Evolutionary conservation across 108 stramenopile genomes (phyloP).

Genomic region (Cyclotella cryptica): DNA sequence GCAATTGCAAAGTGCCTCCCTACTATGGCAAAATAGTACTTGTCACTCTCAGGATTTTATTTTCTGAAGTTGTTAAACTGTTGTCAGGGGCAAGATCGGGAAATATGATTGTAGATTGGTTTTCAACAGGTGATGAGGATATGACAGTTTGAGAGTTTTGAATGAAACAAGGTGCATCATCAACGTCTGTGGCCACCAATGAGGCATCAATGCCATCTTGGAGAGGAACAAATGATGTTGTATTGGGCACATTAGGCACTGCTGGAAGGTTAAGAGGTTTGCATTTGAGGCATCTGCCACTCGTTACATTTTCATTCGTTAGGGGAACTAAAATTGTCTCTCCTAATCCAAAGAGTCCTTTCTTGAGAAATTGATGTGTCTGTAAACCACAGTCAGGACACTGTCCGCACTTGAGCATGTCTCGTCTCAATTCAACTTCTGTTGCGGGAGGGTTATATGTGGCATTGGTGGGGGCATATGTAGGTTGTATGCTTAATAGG

Average conservation of each 20-base stretch:
- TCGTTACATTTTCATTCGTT: neutral
- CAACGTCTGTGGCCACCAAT: no score
- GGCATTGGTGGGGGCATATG: neutral
- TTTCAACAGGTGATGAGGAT: no score
- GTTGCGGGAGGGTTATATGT: conserved; percentile 7
- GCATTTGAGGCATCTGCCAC: conserved; percentile 5
- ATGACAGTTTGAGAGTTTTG: no score
- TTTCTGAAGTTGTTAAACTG: no score
- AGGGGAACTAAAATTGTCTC: neutral
- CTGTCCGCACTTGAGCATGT: neutral
- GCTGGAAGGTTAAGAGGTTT: neutral
- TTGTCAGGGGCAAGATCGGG: no score
- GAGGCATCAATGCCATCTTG: no score
- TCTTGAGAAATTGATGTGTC: neutral
- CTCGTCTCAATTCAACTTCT: neutral
- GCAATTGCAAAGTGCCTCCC: no score
- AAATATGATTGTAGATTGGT: no score
- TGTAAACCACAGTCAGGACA: neutral
- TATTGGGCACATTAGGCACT: neutral
- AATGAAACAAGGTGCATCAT: no score
- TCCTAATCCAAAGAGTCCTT: neutral
- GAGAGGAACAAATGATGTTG: neutral
- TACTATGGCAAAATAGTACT: no score
- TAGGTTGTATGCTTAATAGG: no score
- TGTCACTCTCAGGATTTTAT: no score